Base-by-base conservation (phyloP, 257 asterid genomes). In the Lycium barbarum region DNA sequence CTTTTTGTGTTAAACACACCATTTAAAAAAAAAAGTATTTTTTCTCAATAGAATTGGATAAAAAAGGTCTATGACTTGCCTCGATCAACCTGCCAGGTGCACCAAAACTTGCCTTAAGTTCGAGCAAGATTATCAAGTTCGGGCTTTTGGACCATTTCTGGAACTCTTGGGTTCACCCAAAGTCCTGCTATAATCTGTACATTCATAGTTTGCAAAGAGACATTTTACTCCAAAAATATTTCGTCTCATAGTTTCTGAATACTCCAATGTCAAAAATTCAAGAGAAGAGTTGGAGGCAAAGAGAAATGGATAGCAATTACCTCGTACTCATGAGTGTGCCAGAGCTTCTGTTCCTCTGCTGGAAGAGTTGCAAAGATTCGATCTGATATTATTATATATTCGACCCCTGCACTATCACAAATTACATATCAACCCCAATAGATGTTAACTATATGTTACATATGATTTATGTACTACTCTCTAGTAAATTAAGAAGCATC, bases 71-170 rank as follows among this genome's bases (percentile, higher is more conserved):
- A 59, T 1, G 2, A 38, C 57, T 71, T 83, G 91, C 98, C 98
- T 84, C 98, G 84, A 59, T 95, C 98, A 43, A 91, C 89, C 85
- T 95, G 99, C 98, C 99, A 95, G 6, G 99, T 94, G 91, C 99
- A 95, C 98, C 98, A 95, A 81, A 93, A 94, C 82, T 95, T 95
- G 84, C 99, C 99, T 65, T 92, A 94, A 26, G 91, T 91, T 33
- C 83, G 87, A 63, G 95, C 95, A 3, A 94, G 84, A 58, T 93
- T 90, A 83, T 83, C 57, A 14, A 91, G 92, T 43, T 95, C 98
- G 36, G 89, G 85, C 85, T 71, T 94, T 87, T 87, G 88, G 13
- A 94, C 70, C 91, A 90, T 88, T 87, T 95, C 99, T 0, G 99
- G 98, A 12, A 94, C 93, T 1, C 90, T 62, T 13, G 99, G 98